These are phyloP conservation scores for Fraxinus quadrangulata DNA, from an alignment of 257 asterid species.

Conservation along the genomic window DNA sequence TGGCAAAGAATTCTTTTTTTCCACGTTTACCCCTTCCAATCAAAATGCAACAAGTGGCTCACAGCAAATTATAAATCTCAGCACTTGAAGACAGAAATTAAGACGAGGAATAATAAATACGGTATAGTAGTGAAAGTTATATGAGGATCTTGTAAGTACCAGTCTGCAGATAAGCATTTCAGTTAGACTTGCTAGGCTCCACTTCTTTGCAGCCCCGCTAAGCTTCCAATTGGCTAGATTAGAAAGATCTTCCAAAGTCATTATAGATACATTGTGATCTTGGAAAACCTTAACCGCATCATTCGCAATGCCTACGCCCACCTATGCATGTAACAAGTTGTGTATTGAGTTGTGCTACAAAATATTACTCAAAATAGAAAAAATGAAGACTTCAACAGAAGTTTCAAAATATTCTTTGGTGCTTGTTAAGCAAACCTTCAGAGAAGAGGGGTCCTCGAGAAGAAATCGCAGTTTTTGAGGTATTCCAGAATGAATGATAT, in stretches of 20 bases:
- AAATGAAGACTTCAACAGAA: constrained; percentile 1
- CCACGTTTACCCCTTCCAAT: neutral
- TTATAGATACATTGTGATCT: constrained; percentile 65
- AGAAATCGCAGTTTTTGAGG: constrained; percentile 61
- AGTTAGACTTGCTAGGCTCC: constrained; percentile 79
- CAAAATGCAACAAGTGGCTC: neutral
- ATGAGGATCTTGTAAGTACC: constrained; percentile 46
- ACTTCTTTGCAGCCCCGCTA: constrained; percentile 57
- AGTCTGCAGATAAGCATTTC: constrained; percentile 68
- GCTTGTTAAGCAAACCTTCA: constrained; percentile 56
- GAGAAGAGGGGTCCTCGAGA: constrained; percentile 63
- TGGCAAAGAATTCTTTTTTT: neutral
- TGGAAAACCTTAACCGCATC: constrained; percentile 60
- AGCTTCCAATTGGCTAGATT: constrained; percentile 71
- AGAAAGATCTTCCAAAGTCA: constrained; percentile 63
- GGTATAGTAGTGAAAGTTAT: constrained; percentile 13
- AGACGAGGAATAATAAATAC: neutral
- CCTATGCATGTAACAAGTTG: constrained; percentile 47
- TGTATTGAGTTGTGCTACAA: constrained; percentile 10
- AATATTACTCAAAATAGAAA: constrained; percentile 7
- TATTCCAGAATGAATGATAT: constrained; percentile 76
- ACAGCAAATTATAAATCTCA: neutral
- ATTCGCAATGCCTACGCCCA: constrained; percentile 69
- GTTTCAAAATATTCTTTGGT: constrained; percentile 12
- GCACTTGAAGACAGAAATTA: neutral